A percentile compares a stretch with the other conserved stretches of the same genome.
These are phyloP conservation scores for Leccinum barrowsii DNA, from an alignment of 768 basidiomycete species.

Conservation along the genomic window DNA sequence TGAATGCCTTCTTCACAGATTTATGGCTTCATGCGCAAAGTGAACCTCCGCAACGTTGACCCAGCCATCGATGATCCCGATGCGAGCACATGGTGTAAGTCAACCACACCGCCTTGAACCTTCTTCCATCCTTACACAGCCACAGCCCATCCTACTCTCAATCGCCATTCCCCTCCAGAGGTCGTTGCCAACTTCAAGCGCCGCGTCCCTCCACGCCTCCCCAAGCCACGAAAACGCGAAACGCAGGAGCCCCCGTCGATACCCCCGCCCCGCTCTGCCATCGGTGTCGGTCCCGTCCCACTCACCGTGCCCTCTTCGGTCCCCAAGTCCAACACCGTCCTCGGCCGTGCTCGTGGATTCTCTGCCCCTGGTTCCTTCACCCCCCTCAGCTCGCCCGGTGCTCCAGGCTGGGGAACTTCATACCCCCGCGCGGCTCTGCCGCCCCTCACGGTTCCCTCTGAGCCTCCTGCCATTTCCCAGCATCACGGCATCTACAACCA, in stretches of 20 bases:
- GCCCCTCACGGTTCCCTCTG: slow-evolving; percentile 79
- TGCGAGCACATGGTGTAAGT: slow-evolving; percentile 95
- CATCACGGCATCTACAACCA: slow-evolving; percentile 56
- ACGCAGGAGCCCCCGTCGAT: slow-evolving; percentile 62
- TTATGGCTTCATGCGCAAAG: slow-evolving; percentile 98
- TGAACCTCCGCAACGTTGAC: slow-evolving; percentile 93
- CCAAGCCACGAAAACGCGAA: slow-evolving; percentile 82
- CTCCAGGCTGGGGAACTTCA: slow-evolving; percentile 56
- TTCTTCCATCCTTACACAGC: slow-evolving; percentile 21
- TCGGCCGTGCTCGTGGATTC: slow-evolving; percentile 71
- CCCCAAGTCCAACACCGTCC: slow-evolving; percentile 36
- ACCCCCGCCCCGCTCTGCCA: slow-evolving; percentile 73
- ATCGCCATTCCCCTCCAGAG: slow-evolving; percentile 84
- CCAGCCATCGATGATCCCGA: slow-evolving; percentile 94
- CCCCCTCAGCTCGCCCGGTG: slow-evolving; percentile 57
- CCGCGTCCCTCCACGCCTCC: slow-evolving; percentile 88
- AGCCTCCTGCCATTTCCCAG: slow-evolving; percentile 60
- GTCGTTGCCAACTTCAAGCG: slow-evolving; percentile 94
- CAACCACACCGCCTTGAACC: slow-evolving; percentile 14
- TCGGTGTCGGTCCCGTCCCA: slow-evolving; percentile 65
- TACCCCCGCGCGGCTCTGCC: slow-evolving; percentile 68
- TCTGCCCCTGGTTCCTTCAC: slow-evolving; percentile 81
- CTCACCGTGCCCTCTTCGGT: slow-evolving; percentile 51
- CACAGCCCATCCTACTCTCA: slow-evolving; percentile 85
- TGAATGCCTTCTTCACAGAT: slow-evolving; percentile 53